These are phyloP conservation scores for Globisporangium echinulatum DNA, from an alignment of 352 stramenopile species.

Conservation along the genomic window DNA sequence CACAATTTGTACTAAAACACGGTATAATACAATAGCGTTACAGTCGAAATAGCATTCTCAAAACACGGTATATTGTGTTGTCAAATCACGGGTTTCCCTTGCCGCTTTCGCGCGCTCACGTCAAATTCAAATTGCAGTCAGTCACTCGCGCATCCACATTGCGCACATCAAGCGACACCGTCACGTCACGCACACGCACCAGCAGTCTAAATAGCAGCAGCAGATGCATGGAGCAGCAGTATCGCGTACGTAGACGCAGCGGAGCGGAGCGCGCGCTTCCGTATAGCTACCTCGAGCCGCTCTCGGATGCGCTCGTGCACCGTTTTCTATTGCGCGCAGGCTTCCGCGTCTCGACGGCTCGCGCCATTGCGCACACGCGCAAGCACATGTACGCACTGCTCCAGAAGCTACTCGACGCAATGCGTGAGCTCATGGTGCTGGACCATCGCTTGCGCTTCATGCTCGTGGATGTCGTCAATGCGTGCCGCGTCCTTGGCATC, in stretches of 20 bases:
- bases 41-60: background rate
- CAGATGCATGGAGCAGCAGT: conserved; percentile 12
- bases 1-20: background rate
- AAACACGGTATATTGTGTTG: background rate
- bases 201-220: background rate
- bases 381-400: conserved; percentile 51
- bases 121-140: conserved; percentile 14
- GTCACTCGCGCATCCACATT: conserved; percentile 1
- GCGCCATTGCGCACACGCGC: conserved; percentile 29
- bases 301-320: conserved; percentile 44
- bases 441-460: conserved; percentile 34
- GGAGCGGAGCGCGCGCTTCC: background rate
- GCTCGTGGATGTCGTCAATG: conserved; percentile 59
- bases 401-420: conserved; percentile 37
- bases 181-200: background rate
- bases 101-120: conserved; percentile 10
- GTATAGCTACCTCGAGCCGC: background rate
- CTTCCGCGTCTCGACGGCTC: conserved; percentile 43
- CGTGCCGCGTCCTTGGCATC: conserved; percentile 59
- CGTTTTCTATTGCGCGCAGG: conserved; percentile 70
- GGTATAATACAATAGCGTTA: background rate
- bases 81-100: conserved; percentile 12
- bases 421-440: conserved; percentile 43
- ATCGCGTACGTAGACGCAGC: conserved; percentile 50
- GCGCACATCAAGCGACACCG: background rate